These are phyloP conservation scores for Paxillus rubicundulus DNA, from an alignment of 768 basidiomycete genomes.

Conservation along the genomic window DNA sequence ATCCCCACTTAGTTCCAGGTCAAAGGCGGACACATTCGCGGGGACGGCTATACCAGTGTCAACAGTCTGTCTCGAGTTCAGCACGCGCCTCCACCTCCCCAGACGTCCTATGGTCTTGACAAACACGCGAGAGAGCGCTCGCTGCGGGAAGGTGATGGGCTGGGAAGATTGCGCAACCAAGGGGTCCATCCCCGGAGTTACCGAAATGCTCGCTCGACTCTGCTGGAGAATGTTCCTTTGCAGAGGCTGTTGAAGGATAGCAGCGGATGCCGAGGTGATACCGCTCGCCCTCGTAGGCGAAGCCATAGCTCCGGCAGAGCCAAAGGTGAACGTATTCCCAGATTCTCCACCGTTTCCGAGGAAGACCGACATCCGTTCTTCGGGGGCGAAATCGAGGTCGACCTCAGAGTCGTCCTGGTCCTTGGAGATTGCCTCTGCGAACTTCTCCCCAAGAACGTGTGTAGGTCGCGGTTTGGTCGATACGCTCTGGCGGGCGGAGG, in stretches of 20 bases:
- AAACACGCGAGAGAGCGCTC: slow-evolving; percentile 68
- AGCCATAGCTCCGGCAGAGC: slow-evolving; percentile 18
- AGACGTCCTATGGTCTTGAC: slow-evolving; percentile 81
- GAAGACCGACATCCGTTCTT: slow-evolving; percentile 42
- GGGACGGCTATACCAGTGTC: slow-evolving; percentile 36
- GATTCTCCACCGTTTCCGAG: slow-evolving; percentile 35
- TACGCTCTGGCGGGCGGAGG: slow-evolving; percentile 31
- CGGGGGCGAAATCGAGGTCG: slow-evolving; percentile 72
- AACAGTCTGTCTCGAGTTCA: slow-evolving; percentile 47
- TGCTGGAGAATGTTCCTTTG: slow-evolving; percentile 51
- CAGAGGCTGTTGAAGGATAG: slow-evolving; percentile 63
- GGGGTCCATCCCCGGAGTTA: slow-evolving; percentile 19
- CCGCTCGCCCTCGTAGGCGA: slow-evolving; percentile 44
- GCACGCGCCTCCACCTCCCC: slow-evolving; percentile 78
- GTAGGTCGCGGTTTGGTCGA: slow-evolving; percentile 33
- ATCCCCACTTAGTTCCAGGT: slow-evolving; percentile 65
- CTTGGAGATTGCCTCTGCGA: slow-evolving; percentile 53
- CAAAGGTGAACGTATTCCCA: slow-evolving; percentile 44
- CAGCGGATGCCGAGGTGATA: slow-evolving; percentile 54
- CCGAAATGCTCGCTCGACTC: slow-evolving; percentile 35
- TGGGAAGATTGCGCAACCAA: slow-evolving; percentile 35
- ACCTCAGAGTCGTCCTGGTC: slow-evolving; percentile 66
- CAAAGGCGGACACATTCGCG: slow-evolving; percentile 65
- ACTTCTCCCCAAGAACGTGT: slow-evolving; percentile 60
- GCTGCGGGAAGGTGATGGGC: slow-evolving; percentile 49